A percentile compares a stretch with the other conserved stretches of the same genome.
Conservation (phyloP, 2,329 filamentous ascomycete species). For the Sclerotinia trifoliorum region DNA sequence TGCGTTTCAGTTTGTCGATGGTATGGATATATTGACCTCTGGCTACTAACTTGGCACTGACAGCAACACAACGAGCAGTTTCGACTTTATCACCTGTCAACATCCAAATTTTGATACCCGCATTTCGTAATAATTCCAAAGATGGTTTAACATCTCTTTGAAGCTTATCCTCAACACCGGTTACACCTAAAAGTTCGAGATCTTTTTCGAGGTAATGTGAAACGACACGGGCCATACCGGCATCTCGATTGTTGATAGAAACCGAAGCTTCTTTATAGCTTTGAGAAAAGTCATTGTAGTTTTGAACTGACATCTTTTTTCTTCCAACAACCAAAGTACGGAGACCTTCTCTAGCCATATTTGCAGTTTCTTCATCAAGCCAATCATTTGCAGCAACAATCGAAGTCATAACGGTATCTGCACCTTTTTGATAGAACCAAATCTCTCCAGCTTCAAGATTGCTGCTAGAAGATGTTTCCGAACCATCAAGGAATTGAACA, state of each 20-base stretch:
- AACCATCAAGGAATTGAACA: slow-evolving; percentile 73
- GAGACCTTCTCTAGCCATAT: slow-evolving; percentile 96
- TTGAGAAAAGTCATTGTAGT: slow-evolving; percentile 77
- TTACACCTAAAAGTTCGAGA: slow-evolving; percentile 92
- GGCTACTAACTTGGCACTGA: slow-evolving; percentile 90
- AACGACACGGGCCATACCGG: slow-evolving; percentile 76
- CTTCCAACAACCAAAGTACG: slow-evolving; percentile 94
- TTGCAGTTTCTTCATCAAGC: slow-evolving; percentile 98
- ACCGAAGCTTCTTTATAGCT: slow-evolving; percentile 79
- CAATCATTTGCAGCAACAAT: slow-evolving; percentile 97
- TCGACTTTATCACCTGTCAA: slow-evolving; percentile 98
- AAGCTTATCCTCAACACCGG: slow-evolving; percentile 94
- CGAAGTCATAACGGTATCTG: slow-evolving; percentile 95
- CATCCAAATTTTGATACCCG: slow-evolving; percentile 99
- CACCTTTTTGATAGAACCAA: slow-evolving; percentile 98
- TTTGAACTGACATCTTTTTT: slow-evolving; percentile 73
- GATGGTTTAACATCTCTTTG: slow-evolving; percentile 95
- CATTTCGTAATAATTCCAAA: slow-evolving; percentile 90
- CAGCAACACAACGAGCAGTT: slow-evolving; percentile 92
- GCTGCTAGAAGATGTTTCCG: slow-evolving; percentile 47
- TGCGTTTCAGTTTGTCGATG: slow-evolving; percentile 78
- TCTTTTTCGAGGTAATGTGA: slow-evolving; percentile 80
- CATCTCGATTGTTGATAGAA: slow-evolving; percentile 75
- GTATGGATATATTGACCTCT: slow-evolving; percentile 96
- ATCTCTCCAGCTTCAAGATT: slow-evolving; percentile 69